Evolutionary conservation across 371 early-diverging fungal genomes (phyloP), one percentile per base, ranked within the genome.

Genomic region (Zopfochytrium polystomum): DNA sequence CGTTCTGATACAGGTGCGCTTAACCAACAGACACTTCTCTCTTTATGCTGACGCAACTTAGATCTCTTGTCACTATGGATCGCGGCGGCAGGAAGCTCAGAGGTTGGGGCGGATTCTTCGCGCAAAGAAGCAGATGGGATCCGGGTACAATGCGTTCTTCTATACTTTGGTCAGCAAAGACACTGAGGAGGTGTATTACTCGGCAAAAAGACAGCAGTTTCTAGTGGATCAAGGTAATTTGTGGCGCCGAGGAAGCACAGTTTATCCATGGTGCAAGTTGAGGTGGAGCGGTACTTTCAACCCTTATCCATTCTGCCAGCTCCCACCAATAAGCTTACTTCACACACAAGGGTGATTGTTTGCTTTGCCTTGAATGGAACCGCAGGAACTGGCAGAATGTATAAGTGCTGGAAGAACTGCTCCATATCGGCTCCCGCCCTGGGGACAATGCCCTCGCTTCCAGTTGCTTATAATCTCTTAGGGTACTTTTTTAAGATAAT

Each of bases 1-100:
- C 0, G 97, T 98, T 65, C 78, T 99, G 60, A 99, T 99, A 67
- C 95, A 71, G 26, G 55, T 55, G 25, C 23, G 29, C 27, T 1
- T 1, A 26, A 1, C n/a, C n/a, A n/a, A 22, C 7, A 22, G n/a
- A 22, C 22, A 22, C 22, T 11, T 48, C 22, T 26, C 26, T 13
- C 22, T 7, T 48, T 7, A 7, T 48, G 22, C 7, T 11, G 22
- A 48, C 7, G 11, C 32, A 2, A n/a, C 27, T 15, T 82, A 99
- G 73, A 97, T 99, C 2, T 96, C 97, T 6, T 91, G 94, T 1
- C 99, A 99, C 69, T 99, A 93, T 77, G 99, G 99, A 25, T 95
- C 95, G 27, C 86, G 99, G 55, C 86, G 99, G 58, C 99, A 99
- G 78, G 99, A 99, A 78, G 99, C 99, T 1, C 99, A 99, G 76